Percentiles rank a stretch among this genome's conserved stretches.
These are phyloP conservation scores for Metschnikowia corniflorae DNA, from an alignment of 805 yeast species.

Conservation along the genomic window DNA sequence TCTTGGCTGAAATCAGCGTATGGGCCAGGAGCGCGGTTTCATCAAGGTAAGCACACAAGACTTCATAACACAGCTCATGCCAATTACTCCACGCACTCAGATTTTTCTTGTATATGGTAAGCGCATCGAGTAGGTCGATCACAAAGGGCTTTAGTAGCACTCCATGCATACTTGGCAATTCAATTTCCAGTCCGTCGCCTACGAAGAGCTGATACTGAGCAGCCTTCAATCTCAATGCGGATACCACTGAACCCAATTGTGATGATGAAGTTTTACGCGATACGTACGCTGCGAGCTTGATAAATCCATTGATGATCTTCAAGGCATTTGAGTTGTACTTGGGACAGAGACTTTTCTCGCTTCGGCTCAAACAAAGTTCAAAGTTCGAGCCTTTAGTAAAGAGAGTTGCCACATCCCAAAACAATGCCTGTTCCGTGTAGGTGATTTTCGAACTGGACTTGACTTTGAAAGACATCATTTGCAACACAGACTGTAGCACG, in stretches of 20 bases:
- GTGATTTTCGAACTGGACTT: slow-evolving; percentile 4
- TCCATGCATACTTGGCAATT: background rate
- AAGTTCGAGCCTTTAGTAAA: slow-evolving; percentile 10
- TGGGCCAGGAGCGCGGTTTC: too few species aligned
- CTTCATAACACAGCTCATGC: too few species aligned
- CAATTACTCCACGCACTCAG: too few species aligned
- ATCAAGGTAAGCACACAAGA: too few species aligned
- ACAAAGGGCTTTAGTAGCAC: slow-evolving; percentile 2
- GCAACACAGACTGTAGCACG: slow-evolving; percentile 16
- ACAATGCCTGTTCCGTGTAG: slow-evolving; percentile 1
- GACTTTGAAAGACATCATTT: slow-evolving; percentile 11
- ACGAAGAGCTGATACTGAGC: slow-evolving; percentile 1
- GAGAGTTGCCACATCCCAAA: slow-evolving; percentile 9
- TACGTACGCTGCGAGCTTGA: slow-evolving; percentile 12
- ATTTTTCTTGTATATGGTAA: too few species aligned
- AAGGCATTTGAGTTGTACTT: slow-evolving; percentile 13
- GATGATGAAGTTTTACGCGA: slow-evolving; percentile 2
- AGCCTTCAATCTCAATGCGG: slow-evolving; percentile 7
- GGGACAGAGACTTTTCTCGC: slow-evolving; percentile 2
- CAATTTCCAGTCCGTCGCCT: background rate
- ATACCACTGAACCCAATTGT: background rate
- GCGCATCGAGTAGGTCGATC: slow-evolving; percentile 3
- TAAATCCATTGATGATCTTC: slow-evolving; percentile 16
- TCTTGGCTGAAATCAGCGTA: too few species aligned
- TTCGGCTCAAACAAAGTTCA: slow-evolving; percentile 1